A percentile compares a stretch with the other conserved stretches of the same genome.
These are phyloP conservation scores for Malassezia cuniculi DNA, from an alignment of 1,284 basidiomycete genomes.

Conservation along the genomic window DNA sequence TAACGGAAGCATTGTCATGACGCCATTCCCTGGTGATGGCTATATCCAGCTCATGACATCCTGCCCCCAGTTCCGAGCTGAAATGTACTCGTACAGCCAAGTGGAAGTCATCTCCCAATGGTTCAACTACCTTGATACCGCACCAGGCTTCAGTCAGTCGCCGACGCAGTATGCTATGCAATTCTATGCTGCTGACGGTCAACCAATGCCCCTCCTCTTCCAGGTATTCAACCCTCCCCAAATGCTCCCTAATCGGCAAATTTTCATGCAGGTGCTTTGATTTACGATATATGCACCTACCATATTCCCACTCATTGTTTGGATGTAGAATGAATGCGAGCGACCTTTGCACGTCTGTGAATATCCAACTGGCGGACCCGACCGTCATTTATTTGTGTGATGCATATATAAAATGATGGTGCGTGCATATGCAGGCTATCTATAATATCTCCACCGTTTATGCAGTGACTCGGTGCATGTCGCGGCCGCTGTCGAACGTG, in stretches of 20 bases:
- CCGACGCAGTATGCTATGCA: conserved; percentile 23
- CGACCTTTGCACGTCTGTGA: too few relatives aligned
- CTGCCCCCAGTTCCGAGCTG: too few relatives aligned
- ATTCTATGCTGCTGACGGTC: conserved; percentile 21
- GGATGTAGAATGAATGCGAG: too few relatives aligned
- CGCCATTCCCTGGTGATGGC: conserved; percentile 30
- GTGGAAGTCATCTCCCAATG: conserved; percentile 25
- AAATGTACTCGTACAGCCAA: too few relatives aligned
- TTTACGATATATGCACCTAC: too few relatives aligned
- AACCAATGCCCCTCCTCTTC: conserved; percentile 26
- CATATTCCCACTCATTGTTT: too few relatives aligned
- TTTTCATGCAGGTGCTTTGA: conserved; percentile 16
- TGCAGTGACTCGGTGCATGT: conserved; percentile 14
- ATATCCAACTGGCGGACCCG: too few relatives aligned
- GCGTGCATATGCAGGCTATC: too few relatives aligned
- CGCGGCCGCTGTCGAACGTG: conserved; percentile 61
- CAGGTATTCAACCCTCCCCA: conserved; percentile 25
- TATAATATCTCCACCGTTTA: background rate
- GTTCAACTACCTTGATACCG: conserved; percentile 27
- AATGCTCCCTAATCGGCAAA: conserved; percentile 38
- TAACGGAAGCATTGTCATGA: conserved; percentile 22
- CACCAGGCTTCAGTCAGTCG: conserved; percentile 22
- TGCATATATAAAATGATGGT: too few relatives aligned
- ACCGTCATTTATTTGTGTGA: too few relatives aligned
- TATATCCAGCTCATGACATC: conserved; percentile 6